Evolutionary conservation across 768 basidiomycete species (phyloP).

Genomic region (Amanita thiersii): DNA sequence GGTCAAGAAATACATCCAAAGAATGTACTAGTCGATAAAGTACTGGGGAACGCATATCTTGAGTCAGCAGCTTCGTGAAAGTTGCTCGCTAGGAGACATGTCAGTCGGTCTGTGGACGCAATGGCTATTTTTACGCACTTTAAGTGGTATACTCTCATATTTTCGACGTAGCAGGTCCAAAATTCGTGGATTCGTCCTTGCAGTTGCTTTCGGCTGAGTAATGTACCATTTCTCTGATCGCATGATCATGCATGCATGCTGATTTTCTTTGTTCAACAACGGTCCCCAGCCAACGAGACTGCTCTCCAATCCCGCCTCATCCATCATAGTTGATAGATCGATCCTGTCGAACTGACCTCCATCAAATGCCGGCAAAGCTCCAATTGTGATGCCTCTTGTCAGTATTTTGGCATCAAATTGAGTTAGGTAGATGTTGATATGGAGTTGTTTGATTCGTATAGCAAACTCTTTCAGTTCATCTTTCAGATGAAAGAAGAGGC

Average conservation of each 20-base stretch:
- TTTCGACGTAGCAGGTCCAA: constrained; percentile 26
- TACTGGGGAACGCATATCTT: constrained; percentile 24
- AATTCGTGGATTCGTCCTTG: constrained; percentile 23
- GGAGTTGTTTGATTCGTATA: constrained; percentile 24
- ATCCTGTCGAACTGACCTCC: constrained; percentile 31
- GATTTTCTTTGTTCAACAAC: constrained; percentile 25
- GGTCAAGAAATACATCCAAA: constrained; percentile 32
- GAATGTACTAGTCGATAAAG: constrained; percentile 27
- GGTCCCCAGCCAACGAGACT: constrained; percentile 29
- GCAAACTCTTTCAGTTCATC: constrained; percentile 30
- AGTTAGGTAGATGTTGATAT: constrained; percentile 29
- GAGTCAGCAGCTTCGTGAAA: constrained; percentile 19
- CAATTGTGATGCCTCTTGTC: constrained; percentile 29
- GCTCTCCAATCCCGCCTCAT: constrained; percentile 21
- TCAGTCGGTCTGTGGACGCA: no score
- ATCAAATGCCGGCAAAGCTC: constrained; percentile 26
- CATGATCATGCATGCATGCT: constrained; percentile 26
- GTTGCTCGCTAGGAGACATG: constrained; percentile 21
- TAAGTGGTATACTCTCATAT: constrained; percentile 13
- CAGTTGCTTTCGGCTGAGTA: constrained; percentile 21
- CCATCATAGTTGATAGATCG: constrained; percentile 27
- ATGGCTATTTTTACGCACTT: background rate
- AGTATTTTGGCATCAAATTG: constrained; percentile 34
- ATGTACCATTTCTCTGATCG: constrained; percentile 30
- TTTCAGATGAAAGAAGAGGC: constrained; percentile 37